Evolutionary conservation across 1,284 basidiomycete species (phyloP).

Genomic region (Wallemia mellicola): DNA sequence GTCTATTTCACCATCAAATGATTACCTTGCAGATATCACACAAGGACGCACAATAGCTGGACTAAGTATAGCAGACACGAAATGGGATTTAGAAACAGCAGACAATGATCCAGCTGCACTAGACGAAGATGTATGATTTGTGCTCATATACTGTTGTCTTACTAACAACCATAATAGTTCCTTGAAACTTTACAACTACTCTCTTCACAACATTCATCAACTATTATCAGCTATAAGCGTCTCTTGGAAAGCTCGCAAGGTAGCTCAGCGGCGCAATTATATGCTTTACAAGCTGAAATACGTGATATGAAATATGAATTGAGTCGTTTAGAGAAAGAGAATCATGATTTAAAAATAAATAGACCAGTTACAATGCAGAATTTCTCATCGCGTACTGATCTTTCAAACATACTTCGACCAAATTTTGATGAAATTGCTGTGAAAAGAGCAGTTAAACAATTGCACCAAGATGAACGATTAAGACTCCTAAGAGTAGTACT

Average conservation of each 20-base stretch:
- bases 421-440: neutral
- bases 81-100: neutral
- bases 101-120: neutral
- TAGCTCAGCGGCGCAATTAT: neutral
- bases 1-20: neutral
- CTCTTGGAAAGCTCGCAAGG: neutral
- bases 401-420: neutral
- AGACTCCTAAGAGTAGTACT: neutral
- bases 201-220: neutral
- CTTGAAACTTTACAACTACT: neutral
- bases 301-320: too few relatives aligned
- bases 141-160: neutral
- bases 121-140: neutral
- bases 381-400: neutral
- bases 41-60: neutral
- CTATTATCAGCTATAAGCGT: neutral
- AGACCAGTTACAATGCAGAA: neutral
- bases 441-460: neutral
- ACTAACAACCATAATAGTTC: neutral
- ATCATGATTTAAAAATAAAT: neutral
- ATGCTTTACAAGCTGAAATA: neutral
- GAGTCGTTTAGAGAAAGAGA: too few relatives aligned
- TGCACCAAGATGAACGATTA: neutral
- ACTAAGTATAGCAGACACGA: neutral
- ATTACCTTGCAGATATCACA: neutral